Evolutionary conservation across 371 early-diverging fungal species (phyloP).

Genomic region (Basidiobolus meristosporus): DNA sequence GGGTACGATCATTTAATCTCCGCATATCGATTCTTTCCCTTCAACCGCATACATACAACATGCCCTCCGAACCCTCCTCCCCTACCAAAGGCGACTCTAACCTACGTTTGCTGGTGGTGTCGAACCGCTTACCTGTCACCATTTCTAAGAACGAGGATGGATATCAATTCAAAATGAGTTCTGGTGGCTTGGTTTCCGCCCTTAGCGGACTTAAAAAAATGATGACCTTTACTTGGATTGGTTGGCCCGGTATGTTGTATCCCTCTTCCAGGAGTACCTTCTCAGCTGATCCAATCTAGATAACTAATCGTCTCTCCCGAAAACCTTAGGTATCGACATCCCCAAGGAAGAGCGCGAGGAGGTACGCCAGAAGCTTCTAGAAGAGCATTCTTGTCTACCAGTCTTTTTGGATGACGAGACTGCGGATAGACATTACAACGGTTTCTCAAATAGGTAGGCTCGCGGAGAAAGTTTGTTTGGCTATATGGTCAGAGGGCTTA

Average conservation of each 20-base stretch:
- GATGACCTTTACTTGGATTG: conserved; percentile 97
- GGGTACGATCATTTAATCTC: too few relatives aligned
- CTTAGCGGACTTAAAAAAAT: conserved; percentile 83
- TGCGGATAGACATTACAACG: conserved; percentile 96
- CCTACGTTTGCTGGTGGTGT: conserved; percentile 85
- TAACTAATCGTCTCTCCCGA: not conserved
- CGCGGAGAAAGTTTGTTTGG: not conserved
- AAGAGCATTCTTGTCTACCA: conserved; percentile 81
- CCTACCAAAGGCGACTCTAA: not conserved
- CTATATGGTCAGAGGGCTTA: not conserved
- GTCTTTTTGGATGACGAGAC: conserved; percentile 93
- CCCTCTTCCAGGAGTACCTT: not conserved
- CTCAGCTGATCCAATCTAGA: not conserved
- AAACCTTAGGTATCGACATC: conserved; percentile 47
- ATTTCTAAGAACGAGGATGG: conserved; percentile 49
- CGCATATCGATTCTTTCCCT: too few relatives aligned
- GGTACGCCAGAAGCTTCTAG: conserved; percentile 48
- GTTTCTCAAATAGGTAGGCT: conserved; percentile 86
- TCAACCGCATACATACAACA: too few relatives aligned
- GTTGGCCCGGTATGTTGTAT: conserved; percentile 76
- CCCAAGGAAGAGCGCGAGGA: conserved; percentile 58
- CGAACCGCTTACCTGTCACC: conserved; percentile 98
- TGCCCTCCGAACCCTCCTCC: too few relatives aligned
- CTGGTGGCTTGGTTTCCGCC: conserved; percentile 97
- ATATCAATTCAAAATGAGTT: conserved; percentile 68